Evolutionary conservation across 2,329 filamentous ascomycete species (phyloP), one percentile per base, ranked within the genome.

Genomic region (Cadophora sp.): DNA sequence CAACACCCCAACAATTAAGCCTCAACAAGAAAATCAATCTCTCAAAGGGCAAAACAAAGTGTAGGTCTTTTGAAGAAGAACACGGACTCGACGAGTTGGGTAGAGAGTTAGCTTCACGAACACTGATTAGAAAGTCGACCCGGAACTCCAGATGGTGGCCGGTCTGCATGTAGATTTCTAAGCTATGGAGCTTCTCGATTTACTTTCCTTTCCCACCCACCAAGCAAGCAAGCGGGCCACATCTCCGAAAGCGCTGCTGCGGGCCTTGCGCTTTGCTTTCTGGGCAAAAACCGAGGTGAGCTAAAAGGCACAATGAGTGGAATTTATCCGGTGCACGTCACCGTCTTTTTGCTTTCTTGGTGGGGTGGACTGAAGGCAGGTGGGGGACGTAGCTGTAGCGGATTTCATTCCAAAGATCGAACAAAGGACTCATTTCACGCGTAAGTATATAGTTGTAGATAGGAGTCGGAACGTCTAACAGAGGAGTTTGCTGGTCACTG

Each of bases 321-420:
- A 59, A 65, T 67, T 67, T 67, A 67, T 63, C 65, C 65, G 65
- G 59, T 51, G 59, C 65, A 63, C 65, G 65, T 67, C 64, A 66
- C 43, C 56, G 26, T 37, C 22, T 37, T 29, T 51, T 56, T 24
- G 24, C 43, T 27, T 37, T 8, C 40, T 43, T 53, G 50, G 51
- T 55, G 51, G 51, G 51, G 26, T 31, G 27, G 51, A 55, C 31
- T 27, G 9, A 27, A 6, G 19, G 12, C 14, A 16, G 16, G 12
- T 43, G 40, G n/a, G n/a, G n/a, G n/a, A n/a, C n/a, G n/a, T n/a
- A n/a, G n/a, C n/a, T n/a, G n/a, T n/a, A n/a, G n/a, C n/a, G n/a
- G n/a, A n/a, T n/a, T n/a, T n/a, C n/a, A n/a, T n/a, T n/a, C n/a
- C n/a, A n/a, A n/a, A n/a, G n/a, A n/a, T n/a, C n/a, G n/a, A n/a